Conservation (phyloP, 2,329 filamentous ascomycete genomes). For the Colletotrichum sp. region DNA sequence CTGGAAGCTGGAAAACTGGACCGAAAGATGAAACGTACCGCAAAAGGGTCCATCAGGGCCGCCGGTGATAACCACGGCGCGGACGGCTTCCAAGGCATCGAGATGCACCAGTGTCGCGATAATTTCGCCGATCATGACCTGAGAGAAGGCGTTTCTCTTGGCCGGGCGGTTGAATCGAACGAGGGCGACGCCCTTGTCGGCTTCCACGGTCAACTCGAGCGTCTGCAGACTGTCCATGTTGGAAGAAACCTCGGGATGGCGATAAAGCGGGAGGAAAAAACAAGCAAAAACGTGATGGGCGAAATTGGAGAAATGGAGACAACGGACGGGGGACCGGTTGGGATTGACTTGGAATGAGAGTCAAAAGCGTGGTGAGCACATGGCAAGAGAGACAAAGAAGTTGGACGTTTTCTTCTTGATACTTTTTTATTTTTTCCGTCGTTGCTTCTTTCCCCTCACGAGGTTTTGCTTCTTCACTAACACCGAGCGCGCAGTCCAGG, state of each 20-base stretch:
- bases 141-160: constrained; percentile 65
- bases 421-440: not conserved
- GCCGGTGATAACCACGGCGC: constrained; percentile 43
- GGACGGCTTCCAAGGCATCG: constrained; percentile 27
- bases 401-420: not conserved
- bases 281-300: not conserved
- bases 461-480: constrained; percentile 6
- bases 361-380: not conserved
- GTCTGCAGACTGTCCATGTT: constrained; percentile 18
- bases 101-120: constrained; percentile 26
- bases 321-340: not conserved
- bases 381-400: constrained; percentile 1
- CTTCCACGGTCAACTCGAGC: constrained; percentile 9
- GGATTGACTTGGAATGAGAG: not conserved
- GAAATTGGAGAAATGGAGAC: not conserved
- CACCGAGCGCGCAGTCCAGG: not conserved
- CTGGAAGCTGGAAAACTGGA: not conserved
- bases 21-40: constrained; percentile 30
- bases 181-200: constrained; percentile 14
- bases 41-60: constrained; percentile 36
- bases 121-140: constrained; percentile 52
- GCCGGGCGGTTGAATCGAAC: constrained; percentile 47
- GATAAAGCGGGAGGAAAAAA: not conserved
- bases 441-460: not conserved
- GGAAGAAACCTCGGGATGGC: not conserved